These are phyloP conservation scores for Centaurea solstitialis DNA, from an alignment of 129 eudicot genomes.

Conservation along the genomic window DNA sequence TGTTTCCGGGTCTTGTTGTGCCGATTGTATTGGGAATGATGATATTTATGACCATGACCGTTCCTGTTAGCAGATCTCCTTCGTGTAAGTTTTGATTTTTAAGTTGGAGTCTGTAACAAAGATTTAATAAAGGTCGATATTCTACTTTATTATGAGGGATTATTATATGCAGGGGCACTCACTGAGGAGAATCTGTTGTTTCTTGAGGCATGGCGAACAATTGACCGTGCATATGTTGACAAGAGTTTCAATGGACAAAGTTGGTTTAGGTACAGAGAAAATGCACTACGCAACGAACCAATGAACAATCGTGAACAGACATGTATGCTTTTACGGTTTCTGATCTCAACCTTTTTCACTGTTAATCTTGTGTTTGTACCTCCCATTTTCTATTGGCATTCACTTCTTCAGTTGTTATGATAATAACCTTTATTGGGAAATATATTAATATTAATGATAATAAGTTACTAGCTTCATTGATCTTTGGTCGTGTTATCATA, in stretches of 20 bases:
- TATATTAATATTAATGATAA: background rate
- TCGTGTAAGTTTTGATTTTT: slow-evolving; percentile 62
- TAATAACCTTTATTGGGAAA: background rate
- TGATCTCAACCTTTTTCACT: background rate
- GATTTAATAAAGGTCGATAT: background rate
- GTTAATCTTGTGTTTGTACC: background rate
- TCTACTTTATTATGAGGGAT: background rate
- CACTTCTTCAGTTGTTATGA: background rate
- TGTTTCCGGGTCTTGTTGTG: slow-evolving; percentile 34
- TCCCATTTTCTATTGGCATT: background rate
- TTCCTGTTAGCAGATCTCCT: slow-evolving; percentile 58
- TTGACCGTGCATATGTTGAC: slow-evolving; percentile 96
- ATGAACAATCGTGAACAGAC: slow-evolving; percentile 95
- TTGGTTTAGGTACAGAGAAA: slow-evolving; percentile 98
- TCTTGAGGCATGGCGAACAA: slow-evolving; percentile 95
- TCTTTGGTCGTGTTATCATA: background rate
- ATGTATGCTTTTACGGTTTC: slow-evolving; percentile 44
- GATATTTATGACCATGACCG: slow-evolving; percentile 64
- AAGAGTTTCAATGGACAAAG: slow-evolving; percentile 96
- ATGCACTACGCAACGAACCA: slow-evolving; percentile 89
- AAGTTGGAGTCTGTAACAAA: background rate
- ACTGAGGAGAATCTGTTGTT: slow-evolving; percentile 90
- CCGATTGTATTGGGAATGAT: slow-evolving; percentile 67
- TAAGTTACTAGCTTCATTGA: background rate
- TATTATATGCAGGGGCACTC: slow-evolving; percentile 64